These are phyloP conservation scores for Dothiorella sarmentorum DNA, from an alignment of 2,329 filamentous ascomycete genomes.

Conservation along the genomic window DNA sequence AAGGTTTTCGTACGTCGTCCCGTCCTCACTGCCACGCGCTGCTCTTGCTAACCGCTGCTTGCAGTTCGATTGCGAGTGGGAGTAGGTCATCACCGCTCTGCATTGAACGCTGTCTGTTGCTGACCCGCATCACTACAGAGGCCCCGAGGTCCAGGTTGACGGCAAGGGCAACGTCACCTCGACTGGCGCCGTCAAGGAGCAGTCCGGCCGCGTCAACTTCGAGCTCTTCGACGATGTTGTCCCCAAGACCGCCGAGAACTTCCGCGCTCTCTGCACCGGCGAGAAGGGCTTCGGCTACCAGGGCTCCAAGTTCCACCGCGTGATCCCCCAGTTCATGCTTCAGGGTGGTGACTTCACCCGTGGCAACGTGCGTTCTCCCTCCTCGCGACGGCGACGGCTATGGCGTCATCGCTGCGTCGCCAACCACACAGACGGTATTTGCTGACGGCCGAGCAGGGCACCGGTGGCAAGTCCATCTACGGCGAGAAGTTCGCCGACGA, in stretches of 20 bases:
- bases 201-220: constrained; percentile 81
- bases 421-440: constrained; percentile 22
- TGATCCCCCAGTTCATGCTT: constrained; percentile 92
- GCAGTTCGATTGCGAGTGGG: constrained; percentile 31
- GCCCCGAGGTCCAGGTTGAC: constrained; percentile 64
- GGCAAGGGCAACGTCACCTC: constrained; percentile 50
- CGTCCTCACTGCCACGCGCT: constrained; percentile 37
- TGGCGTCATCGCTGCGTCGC: constrained; percentile 1
- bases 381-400: background rate
- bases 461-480: constrained; percentile 91
- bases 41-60: constrained; percentile 32
- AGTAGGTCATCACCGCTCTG: constrained; percentile 14
- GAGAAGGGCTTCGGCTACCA: constrained; percentile 81
- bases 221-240: constrained; percentile 81
- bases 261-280: constrained; percentile 76
- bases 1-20: constrained; percentile 54
- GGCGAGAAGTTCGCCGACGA: constrained; percentile 92
- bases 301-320: constrained; percentile 83
- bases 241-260: constrained; percentile 85
- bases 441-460: constrained; percentile 57
- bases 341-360: constrained; percentile 96
- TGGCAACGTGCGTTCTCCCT: constrained; percentile 66
- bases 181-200: constrained; percentile 56
- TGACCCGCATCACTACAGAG: constrained; percentile 54
- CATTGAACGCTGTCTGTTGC: background rate